A percentile compares a stretch with the other conserved stretches of the same genome.
These are phyloP conservation scores for Biancaea sappan DNA, from an alignment of 306 rosid genomes.

Conservation along the genomic window DNA sequence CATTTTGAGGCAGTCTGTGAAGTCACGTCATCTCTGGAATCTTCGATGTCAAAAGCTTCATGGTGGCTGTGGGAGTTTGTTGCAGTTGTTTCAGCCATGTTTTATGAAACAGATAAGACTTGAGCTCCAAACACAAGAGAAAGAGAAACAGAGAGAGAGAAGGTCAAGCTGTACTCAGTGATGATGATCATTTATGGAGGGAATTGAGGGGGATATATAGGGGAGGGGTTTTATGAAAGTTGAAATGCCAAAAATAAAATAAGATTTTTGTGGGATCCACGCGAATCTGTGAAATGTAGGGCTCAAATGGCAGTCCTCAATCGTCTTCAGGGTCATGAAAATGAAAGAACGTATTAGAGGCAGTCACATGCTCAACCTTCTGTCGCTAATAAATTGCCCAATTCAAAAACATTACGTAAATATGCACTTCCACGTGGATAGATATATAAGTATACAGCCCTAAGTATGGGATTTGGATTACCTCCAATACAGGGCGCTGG, in stretches of 20 bases:
- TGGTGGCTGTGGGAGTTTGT: constrained; percentile 21
- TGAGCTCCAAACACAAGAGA: background rate
- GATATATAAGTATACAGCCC: too few relatives aligned
- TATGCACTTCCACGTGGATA: too few relatives aligned
- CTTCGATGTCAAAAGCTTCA: constrained; percentile 44
- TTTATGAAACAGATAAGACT: background rate
- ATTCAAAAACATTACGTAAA: constrained; percentile 9
- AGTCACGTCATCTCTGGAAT: constrained; percentile 24
- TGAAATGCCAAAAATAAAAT: background rate
- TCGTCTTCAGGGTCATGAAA: constrained; percentile 26
- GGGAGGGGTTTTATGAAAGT: background rate
- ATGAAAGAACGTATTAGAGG: constrained; percentile 4
- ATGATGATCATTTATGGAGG: too few relatives aligned
- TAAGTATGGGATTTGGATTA: too few relatives aligned
- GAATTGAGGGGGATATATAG: constrained; percentile 37
- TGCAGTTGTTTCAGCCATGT: constrained; percentile 44
- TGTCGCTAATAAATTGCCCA: background rate
- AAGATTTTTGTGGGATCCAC: background rate
- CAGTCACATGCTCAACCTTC: constrained; percentile 3
- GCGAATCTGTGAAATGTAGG: constrained; percentile 23
- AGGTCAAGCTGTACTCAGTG: too few relatives aligned
- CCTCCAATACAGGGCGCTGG: too few relatives aligned
- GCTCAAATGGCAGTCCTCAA: constrained; percentile 9
- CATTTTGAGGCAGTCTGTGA: constrained; percentile 33
- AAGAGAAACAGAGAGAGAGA: background rate